A percentile compares a stretch with the other conserved stretches of the same genome.
Conservation (phyloP, 805 yeast species). For the Sugiyamaella valdiviana region DNA sequence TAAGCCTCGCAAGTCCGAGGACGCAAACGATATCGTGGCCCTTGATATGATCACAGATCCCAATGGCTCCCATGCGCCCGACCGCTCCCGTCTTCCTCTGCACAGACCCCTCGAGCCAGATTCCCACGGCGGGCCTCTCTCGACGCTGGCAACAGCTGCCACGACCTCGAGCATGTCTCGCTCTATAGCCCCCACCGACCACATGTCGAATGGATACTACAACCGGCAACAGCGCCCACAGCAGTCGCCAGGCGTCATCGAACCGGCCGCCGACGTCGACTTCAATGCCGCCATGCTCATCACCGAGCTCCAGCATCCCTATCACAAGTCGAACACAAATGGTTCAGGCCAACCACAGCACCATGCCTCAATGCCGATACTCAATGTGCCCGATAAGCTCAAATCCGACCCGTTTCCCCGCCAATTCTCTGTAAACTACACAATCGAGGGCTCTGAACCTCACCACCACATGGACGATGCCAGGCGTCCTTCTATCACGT, state of each 20-base stretch:
- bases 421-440: neutral
- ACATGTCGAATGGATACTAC: neutral
- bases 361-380: neutral
- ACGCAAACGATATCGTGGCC: neutral
- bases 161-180: neutral
- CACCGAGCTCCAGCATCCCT: constrained; percentile 22
- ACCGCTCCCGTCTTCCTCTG: neutral
- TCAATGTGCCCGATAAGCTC: neutral
- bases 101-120: neutral
- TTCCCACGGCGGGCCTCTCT: constrained; percentile 1
- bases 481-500: neutral
- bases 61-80: neutral
- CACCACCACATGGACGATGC: neutral
- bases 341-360: neutral
- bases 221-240: neutral
- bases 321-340: constrained; percentile 5
- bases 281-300: constrained; percentile 22
- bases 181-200: neutral
- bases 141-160: constrained; percentile 13
- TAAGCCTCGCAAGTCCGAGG: constrained; percentile 4
- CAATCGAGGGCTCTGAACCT: neutral
- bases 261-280: constrained; percentile 13
- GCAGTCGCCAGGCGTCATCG: constrained; percentile 2
- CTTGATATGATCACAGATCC: neutral
- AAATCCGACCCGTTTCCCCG: neutral